phyloP scores from a whole-genome alignment of 2,329 filamentous ascomycete species.

The Ascochyta pisi region DNA sequence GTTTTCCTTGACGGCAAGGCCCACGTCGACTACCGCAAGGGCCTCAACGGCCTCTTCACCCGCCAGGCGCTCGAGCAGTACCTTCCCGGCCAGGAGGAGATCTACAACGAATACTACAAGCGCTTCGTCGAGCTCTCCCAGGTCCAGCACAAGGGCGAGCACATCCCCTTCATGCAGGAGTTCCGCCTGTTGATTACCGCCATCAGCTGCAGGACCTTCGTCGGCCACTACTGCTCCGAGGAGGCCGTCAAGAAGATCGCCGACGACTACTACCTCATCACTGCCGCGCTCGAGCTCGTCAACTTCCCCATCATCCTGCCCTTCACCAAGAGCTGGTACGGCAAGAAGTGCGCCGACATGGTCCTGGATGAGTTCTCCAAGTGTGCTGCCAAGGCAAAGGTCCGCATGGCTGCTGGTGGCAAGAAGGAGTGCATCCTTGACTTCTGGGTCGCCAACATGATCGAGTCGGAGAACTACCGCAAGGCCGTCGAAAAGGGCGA shows the following conservation, averaged over 20 bases:
- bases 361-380: conserved; percentile 87
- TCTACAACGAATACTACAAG: conserved; percentile 87
- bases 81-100: conserved; percentile 89
- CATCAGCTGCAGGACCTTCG: conserved; percentile 94
- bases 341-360: conserved; percentile 94
- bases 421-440: conserved; percentile 93
- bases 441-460: conserved; percentile 81
- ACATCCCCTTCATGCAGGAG: conserved; percentile 84
- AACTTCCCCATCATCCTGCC: conserved; percentile 88
- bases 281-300: conserved; percentile 92
- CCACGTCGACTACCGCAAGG: conserved; percentile 97
- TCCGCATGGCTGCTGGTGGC: conserved; percentile 87
- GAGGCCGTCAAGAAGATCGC: conserved; percentile 92
- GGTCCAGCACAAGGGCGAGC: conserved; percentile 72
- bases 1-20: conserved; percentile 95
- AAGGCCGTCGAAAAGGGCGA: conserved; percentile 78
- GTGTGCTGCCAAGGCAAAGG: conserved; percentile 92
- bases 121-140: conserved; percentile 76
- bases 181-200: conserved; percentile 97
- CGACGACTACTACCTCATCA: conserved; percentile 96
- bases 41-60: conserved; percentile 92
- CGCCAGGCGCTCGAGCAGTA: conserved; percentile 86
- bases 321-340: conserved; percentile 95
- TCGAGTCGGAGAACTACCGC: conserved; percentile 82
- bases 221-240: conserved; percentile 92